A percentile compares a stretch with the other conserved stretches of the same genome.
Evolutionary conservation across 2,329 filamentous ascomycete genomes (phyloP).

Genomic region (Penicillium verrucosum): DNA sequence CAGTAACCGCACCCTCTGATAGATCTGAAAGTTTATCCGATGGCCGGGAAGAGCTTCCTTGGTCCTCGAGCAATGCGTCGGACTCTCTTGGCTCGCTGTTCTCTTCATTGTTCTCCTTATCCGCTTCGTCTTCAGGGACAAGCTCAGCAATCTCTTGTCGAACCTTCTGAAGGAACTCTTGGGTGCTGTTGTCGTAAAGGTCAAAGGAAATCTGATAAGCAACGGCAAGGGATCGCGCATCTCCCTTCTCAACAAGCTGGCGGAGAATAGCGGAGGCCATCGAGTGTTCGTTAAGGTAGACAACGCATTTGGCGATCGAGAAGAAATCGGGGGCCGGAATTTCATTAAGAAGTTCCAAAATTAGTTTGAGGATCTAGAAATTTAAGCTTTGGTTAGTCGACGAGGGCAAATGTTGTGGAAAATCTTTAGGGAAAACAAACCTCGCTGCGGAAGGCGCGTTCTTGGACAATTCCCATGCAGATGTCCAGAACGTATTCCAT

Average conservation of each 20-base stretch:
- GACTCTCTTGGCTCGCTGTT: conserved; percentile 55
- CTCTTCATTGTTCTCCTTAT: conserved; percentile 50
- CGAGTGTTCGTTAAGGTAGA: conserved; percentile 88
- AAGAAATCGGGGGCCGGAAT: conserved; percentile 95
- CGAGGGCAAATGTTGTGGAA: neutral
- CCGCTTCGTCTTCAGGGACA: conserved; percentile 41
- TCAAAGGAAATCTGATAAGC: conserved; percentile 99
- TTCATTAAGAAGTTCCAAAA: conserved; percentile 91
- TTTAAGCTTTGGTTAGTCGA: neutral
- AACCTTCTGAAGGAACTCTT: conserved; percentile 91
- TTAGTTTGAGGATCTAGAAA: conserved; percentile 74
- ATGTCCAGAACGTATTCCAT: conserved; percentile 96
- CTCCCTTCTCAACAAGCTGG: conserved; percentile 74
- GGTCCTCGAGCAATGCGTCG: conserved; percentile 56
- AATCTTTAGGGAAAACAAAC: conserved; percentile 35
- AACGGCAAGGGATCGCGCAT: conserved; percentile 73
- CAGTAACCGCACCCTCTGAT: conserved; percentile 51
- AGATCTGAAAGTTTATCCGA: conserved; percentile 43
- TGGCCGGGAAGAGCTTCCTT: conserved; percentile 38
- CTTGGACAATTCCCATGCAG: conserved; percentile 97
- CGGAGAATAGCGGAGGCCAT: conserved; percentile 84
- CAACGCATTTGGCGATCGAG: conserved; percentile 94
- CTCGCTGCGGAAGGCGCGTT: conserved; percentile 76
- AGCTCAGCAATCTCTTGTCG: conserved; percentile 70
- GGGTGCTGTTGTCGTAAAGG: conserved; percentile 95